Conservation (phyloP, 2,329 filamentous ascomycete species). For the Trichoderma polysporum region DNA sequence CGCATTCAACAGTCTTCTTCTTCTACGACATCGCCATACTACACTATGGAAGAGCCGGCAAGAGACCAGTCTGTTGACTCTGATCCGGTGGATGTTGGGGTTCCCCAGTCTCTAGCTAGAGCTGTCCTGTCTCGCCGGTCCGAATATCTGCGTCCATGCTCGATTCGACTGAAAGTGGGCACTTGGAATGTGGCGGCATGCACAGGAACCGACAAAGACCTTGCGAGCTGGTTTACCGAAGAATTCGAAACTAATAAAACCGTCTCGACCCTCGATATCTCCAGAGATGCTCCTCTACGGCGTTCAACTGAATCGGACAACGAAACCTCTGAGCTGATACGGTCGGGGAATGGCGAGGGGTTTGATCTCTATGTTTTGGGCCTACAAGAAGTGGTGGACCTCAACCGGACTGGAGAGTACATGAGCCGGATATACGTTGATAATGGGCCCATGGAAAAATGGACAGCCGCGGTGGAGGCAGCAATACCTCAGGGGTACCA, state of each 20-base stretch:
- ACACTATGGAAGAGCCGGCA: constrained; percentile 30
- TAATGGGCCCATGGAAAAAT: constrained; percentile 67
- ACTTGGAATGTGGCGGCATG: constrained; percentile 93
- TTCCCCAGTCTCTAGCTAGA: constrained; percentile 59
- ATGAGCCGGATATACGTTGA: constrained; percentile 72
- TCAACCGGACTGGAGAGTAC: constrained; percentile 77
- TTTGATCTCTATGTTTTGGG: constrained; percentile 88
- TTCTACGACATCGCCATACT: constrained; percentile 1
- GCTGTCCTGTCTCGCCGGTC: constrained; percentile 69
- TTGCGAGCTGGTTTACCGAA: constrained; percentile 83
- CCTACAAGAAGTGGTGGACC: constrained; percentile 87
- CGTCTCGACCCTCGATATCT: constrained; percentile 55
- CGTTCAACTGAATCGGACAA: constrained; percentile 38
- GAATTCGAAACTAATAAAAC: constrained; percentile 68
- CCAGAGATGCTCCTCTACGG: constrained; percentile 41
- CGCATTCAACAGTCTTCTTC: constrained; percentile 24
- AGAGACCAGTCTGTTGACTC: constrained; percentile 36
- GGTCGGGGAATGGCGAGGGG: constrained; percentile 60
- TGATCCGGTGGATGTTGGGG: constrained; percentile 45
- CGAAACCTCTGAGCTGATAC: constrained; percentile 35
- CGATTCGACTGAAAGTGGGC: constrained; percentile 83
- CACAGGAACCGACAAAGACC: constrained; percentile 81
- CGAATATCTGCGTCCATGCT: constrained; percentile 75
- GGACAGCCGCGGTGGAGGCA: constrained; percentile 73
- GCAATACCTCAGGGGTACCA: constrained; percentile 76